Evolutionary conservation across 352 stramenopile species (phyloP).

Genomic region (Globisporangium cylindrosporum): DNA sequence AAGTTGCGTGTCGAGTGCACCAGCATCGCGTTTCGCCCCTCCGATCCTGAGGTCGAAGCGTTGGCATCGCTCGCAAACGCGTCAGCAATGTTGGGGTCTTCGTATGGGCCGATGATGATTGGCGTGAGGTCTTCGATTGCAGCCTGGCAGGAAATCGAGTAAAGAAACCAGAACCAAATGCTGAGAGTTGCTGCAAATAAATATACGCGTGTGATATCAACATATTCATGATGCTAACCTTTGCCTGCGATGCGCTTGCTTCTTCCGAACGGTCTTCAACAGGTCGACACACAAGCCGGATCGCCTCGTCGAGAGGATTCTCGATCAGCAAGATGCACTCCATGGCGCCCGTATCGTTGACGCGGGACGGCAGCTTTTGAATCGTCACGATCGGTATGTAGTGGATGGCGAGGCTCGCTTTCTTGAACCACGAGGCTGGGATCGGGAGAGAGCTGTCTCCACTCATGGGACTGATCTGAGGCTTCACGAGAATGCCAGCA

Average conservation of each 20-base stretch:
- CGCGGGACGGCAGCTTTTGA: slow-evolving; percentile 44
- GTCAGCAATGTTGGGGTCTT: slow-evolving; percentile 81
- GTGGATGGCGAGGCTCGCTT: slow-evolving; percentile 74
- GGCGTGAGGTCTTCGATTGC: slow-evolving; percentile 54
- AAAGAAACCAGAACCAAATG: not conserved
- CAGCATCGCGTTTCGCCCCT: slow-evolving; percentile 48
- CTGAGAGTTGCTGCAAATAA: no score
- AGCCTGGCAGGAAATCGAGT: slow-evolving; percentile 19
- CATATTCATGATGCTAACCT: slow-evolving; percentile 15
- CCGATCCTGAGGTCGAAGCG: slow-evolving; percentile 14
- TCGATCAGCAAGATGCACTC: slow-evolving; percentile 72
- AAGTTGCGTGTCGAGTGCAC: slow-evolving; percentile 48
- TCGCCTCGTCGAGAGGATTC: slow-evolving; percentile 76
- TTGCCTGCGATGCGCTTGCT: slow-evolving; percentile 15
- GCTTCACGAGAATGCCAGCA: slow-evolving; percentile 85
- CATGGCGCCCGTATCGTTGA: slow-evolving; percentile 14
- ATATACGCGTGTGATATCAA: no score
- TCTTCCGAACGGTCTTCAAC: not conserved
- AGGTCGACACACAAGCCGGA: slow-evolving; percentile 55
- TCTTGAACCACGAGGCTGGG: slow-evolving; percentile 83
- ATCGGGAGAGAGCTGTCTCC: slow-evolving; percentile 83
- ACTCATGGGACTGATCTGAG: slow-evolving; percentile 90
- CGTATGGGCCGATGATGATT: slow-evolving; percentile 70
- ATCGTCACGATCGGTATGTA: slow-evolving; percentile 78
- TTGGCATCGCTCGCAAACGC: slow-evolving; percentile 44